These are phyloP conservation scores for Colletotrichum liriopes DNA, from an alignment of 2,329 filamentous ascomycete species.

Conservation along the genomic window DNA sequence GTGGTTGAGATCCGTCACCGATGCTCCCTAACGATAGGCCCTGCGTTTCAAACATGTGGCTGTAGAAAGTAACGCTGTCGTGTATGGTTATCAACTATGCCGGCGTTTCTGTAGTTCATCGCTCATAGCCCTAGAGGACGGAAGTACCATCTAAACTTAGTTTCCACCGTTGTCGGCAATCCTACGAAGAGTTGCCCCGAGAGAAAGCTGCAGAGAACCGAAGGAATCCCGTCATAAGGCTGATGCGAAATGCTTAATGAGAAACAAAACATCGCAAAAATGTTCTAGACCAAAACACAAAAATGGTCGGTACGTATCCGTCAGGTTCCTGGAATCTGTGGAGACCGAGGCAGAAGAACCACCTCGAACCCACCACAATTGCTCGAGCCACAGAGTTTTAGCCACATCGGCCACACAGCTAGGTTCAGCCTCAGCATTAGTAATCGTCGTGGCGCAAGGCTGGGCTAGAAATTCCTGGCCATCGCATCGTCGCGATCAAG, in stretches of 20 bases:
- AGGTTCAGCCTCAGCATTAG: conserved; percentile 36
- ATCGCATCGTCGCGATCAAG: conserved; percentile 34
- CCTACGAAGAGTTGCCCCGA: background rate
- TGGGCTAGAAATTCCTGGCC: conserved; percentile 36
- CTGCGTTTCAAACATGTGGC: conserved; percentile 27
- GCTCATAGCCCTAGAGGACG: background rate
- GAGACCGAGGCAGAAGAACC: conserved; percentile 2
- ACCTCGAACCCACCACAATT: background rate
- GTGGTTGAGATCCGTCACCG: background rate
- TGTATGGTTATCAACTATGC: background rate
- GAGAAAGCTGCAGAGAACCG: background rate
- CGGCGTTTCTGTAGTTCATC: background rate
- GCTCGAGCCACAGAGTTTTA: background rate
- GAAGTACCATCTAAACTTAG: background rate
- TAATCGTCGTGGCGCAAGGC: conserved; percentile 41
- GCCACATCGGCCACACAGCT: background rate
- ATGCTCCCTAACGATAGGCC: conserved; percentile 6
- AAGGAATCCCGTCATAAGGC: conserved; percentile 18
- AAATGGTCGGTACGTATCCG: conserved; percentile 12
- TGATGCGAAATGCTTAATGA: conserved; percentile 20
- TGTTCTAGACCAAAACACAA: conserved; percentile 26
- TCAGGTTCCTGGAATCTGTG: background rate
- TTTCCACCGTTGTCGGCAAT: background rate
- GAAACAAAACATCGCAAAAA: conserved; percentile 1
- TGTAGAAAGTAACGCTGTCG: conserved; percentile 7